phyloP scores from a whole-genome alignment of 2,329 filamentous ascomycete species.

The Xylaria sp. region DNA sequence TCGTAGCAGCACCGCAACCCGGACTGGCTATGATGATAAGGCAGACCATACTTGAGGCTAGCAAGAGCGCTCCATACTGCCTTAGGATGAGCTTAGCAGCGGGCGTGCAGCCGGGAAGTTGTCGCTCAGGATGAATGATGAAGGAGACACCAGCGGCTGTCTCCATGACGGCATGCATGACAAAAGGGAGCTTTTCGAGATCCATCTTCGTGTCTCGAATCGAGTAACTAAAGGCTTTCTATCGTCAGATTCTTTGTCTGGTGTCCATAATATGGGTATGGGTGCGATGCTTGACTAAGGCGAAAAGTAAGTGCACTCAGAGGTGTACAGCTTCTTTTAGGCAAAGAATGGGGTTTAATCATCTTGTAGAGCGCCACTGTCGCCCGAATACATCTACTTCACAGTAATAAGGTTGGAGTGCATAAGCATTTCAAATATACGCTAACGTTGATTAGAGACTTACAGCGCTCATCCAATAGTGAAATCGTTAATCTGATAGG shows the following conservation, averaged over 20 bases:
- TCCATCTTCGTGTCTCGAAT: conserved; percentile 36
- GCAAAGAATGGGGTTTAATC: too few species aligned
- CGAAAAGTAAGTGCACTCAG: not conserved
- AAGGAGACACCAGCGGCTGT: conserved; percentile 60
- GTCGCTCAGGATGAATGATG: conserved; percentile 55
- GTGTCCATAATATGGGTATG: not conserved
- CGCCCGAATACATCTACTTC: too few species aligned
- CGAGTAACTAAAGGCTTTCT: not conserved
- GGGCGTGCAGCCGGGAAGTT: conserved; percentile 56
- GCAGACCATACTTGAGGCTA: conserved; percentile 58
- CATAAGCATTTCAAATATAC: too few species aligned
- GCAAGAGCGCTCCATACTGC: conserved; percentile 60
- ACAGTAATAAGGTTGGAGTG: too few species aligned
- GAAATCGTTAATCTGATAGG: too few species aligned
- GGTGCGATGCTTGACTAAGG: too few species aligned
- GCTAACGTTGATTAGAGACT: too few species aligned
- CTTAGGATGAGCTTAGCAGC: conserved; percentile 58
- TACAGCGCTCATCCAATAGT: too few species aligned
- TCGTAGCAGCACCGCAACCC: conserved; percentile 47
- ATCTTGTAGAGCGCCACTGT: too few species aligned
- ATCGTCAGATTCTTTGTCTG: too few species aligned
- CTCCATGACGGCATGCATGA: conserved; percentile 54
- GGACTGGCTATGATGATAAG: conserved; percentile 51
- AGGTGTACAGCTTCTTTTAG: too few species aligned
- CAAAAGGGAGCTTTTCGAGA: conserved; percentile 50